Percentiles rank a stretch among this genome's conserved stretches.
phyloP scores from a whole-genome alignment of 2,329 filamentous ascomycete species.

The Fusarium transvaalense region DNA sequence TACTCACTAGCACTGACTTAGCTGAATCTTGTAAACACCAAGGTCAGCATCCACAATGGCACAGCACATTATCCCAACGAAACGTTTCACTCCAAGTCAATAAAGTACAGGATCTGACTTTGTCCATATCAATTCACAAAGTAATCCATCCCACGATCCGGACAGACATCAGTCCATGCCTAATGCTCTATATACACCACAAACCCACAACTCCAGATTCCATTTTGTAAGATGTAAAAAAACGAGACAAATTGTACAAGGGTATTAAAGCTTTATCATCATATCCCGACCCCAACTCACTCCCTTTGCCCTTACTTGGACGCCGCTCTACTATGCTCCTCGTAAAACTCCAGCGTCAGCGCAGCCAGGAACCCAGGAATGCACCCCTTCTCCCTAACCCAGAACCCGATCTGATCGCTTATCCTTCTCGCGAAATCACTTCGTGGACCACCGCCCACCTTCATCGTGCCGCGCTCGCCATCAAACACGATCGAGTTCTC shows the following conservation, averaged over 20 bases:
- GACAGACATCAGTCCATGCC: background rate
- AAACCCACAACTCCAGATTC: conserved; percentile 3
- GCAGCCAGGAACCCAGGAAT: conserved; percentile 94
- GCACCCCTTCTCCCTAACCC: conserved; percentile 93
- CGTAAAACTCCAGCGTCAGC: conserved; percentile 92
- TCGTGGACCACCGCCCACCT: conserved; percentile 89
- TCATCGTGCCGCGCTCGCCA: conserved; percentile 96
- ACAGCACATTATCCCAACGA: accelerated
- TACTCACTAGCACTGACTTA: no score
- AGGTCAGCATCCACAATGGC: background rate
- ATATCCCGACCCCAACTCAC: conserved; percentile 12
- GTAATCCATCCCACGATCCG: background rate
- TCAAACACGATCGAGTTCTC: conserved; percentile 86
- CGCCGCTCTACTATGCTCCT: conserved; percentile 64
- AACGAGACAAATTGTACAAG: conserved; percentile 32
- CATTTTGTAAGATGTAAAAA: conserved; percentile 15
- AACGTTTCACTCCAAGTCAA: no score
- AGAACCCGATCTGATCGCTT: conserved; percentile 88
- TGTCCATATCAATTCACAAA: background rate
- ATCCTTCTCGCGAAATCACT: conserved; percentile 90
- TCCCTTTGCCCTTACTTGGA: conserved; percentile 27
- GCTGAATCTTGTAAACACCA: background rate
- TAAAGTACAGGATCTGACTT: background rate
- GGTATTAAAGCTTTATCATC: conserved; percentile 45
- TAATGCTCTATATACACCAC: background rate